Evolutionary conservation across 495 filamentous ascomycete species (phyloP), one percentile per base, ranked within the genome.

Genomic region (Penicillium lagena): DNA sequence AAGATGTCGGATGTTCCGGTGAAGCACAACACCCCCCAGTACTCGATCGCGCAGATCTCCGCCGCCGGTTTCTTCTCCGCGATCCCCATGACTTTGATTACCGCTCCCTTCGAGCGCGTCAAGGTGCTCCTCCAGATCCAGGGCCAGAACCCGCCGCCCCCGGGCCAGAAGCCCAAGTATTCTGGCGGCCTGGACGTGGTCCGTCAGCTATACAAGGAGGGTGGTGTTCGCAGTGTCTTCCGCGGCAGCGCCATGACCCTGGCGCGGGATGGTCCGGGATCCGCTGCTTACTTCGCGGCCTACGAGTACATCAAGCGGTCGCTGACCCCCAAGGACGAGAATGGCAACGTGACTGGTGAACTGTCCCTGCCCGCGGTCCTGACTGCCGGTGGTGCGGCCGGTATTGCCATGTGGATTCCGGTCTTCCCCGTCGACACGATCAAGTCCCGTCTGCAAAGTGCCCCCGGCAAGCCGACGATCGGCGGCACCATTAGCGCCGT

Each of bases 111-210:
- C 56, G 93, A 98, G 78, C 90, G 93, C 50, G 90, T 98, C 52
- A 98, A 98, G 72, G 90, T 98, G 12, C 88, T 97, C 39, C 82
- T 98, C 3, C 93, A 98, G 66, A 95, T 97, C 47, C 93, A 97
- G 62, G 90, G 91, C 50, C 91, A 96, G 64, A 91, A 90, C 65
- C 65, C 77, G 29, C 80, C 91, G 9, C 78, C 83, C 1, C 83
- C 89, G 1, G 93, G 91, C 50, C 82, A 96, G 67, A 95, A 95
- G 66, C 90, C 90, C 36, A 90, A 88, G 63, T 98, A 96, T 72
- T 75, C 78, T 11, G 90, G 90, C 53, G 90, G 88, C 32, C 35
- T 86, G 38, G 93, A 97, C 64, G 93, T 96, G n/a, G 93, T 96
- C 27, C 80, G 88, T 29, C 93, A 98, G 68, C 76, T 98, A 29